Conservation (phyloP, 2,329 filamentous ascomycete species). For the Ciborinia camelliae region DNA sequence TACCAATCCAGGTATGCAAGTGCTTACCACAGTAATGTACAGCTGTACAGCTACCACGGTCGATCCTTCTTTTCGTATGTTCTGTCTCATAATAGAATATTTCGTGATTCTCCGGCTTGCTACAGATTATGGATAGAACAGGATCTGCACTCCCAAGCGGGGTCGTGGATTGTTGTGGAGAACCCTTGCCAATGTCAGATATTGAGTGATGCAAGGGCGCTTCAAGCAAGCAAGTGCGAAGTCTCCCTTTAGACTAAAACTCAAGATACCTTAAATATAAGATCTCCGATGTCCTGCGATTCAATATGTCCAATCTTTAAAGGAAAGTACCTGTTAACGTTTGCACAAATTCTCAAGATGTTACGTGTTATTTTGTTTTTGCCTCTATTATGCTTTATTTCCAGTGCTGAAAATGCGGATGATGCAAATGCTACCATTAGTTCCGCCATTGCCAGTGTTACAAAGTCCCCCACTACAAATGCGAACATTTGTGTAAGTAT, state of each 20-base stretch:
- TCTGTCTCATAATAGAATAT: not conserved
- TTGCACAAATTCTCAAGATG: not conserved
- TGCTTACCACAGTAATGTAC: not conserved
- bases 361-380: not conserved
- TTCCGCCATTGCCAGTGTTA: not conserved
- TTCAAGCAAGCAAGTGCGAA: not conserved
- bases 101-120: not conserved
- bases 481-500: conserved; percentile 1
- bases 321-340: not conserved
- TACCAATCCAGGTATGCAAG: not conserved
- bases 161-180: not conserved
- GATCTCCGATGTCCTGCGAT: not conserved
- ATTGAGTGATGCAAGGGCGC: not conserved
- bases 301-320: not conserved
- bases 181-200: not conserved
- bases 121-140: not conserved
- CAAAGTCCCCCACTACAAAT: not conserved
- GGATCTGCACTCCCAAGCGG: not conserved
- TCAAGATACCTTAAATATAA: not conserved
- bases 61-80: not conserved
- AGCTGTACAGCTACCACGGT: not conserved
- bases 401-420: not conserved
- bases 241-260: not conserved
- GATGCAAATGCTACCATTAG: not conserved
- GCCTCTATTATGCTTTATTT: not conserved